These are phyloP conservation scores for Salmacisia buchloeana DNA, from an alignment of 1,284 basidiomycete genomes.

Conservation along the genomic window DNA sequence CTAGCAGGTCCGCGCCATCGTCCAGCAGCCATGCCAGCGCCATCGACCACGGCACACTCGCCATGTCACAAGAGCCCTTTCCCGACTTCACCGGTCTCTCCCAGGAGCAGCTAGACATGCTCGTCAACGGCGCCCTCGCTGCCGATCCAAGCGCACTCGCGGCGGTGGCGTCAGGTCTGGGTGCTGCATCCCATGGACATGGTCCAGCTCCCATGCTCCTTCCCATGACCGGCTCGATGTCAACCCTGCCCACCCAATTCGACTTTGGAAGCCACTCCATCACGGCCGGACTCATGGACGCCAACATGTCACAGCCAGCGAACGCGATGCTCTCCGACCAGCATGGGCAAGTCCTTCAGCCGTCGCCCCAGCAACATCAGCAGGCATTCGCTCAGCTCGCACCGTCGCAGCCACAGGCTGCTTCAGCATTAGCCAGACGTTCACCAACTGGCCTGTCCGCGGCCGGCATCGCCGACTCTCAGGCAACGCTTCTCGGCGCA, in stretches of 20 bases:
- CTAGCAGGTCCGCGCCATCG: no score
- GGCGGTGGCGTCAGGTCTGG: neutral
- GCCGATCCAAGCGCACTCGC: neutral
- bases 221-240: neutral
- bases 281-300: neutral
- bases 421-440: no score
- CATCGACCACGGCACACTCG: neutral
- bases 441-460: no score
- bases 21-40: no score
- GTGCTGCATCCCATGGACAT: neutral
- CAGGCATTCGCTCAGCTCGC: no score
- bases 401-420: no score
- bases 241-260: neutral
- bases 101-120: neutral
- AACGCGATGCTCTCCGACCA: no score
- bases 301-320: no score
- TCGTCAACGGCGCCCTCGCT: neutral
- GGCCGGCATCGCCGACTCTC: neutral
- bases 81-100: neutral
- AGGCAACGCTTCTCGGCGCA: neutral
- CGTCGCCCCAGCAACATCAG: no score
- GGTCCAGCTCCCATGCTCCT: neutral
- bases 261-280: neutral
- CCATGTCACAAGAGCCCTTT: neutral
- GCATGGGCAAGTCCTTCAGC: no score